Conservation (phyloP, 2,329 filamentous ascomycete species). For the Helminthosporium solani region DNA sequence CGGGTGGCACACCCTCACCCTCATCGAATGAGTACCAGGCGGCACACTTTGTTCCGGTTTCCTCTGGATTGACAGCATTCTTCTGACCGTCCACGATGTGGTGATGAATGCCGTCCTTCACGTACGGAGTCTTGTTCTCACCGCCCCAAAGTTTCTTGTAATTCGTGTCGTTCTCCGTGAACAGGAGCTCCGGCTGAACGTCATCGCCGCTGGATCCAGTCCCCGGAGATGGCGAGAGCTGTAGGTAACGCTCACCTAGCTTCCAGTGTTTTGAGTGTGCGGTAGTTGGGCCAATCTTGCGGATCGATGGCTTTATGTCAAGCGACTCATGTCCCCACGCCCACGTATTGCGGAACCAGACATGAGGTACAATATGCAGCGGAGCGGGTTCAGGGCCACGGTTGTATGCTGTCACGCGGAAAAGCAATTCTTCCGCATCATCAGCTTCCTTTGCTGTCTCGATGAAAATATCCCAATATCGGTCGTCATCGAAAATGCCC, state of each 20-base stretch:
- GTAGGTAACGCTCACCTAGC: constrained; percentile 78
- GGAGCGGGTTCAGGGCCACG: constrained; percentile 86
- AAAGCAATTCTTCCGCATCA: constrained; percentile 86
- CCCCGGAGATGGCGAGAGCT: constrained; percentile 87
- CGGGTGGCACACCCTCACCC: constrained; percentile 79
- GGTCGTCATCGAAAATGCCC: constrained; percentile 80
- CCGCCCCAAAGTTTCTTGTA: constrained; percentile 73
- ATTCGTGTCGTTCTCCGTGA: constrained; percentile 96
- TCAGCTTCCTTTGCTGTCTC: constrained; percentile 94
- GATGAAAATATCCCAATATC: constrained; percentile 97
- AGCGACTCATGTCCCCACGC: constrained; percentile 80
- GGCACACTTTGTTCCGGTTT: constrained; percentile 81
- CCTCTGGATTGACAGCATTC: constrained; percentile 75
- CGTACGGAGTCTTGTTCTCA: constrained; percentile 74
- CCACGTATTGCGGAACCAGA: constrained; percentile 99
- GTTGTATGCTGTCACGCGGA: constrained; percentile 96
- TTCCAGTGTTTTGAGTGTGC: constrained; percentile 76
- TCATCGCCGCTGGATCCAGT: constrained; percentile 77
- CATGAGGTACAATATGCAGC: constrained; percentile 88
- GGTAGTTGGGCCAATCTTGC: constrained; percentile 63
- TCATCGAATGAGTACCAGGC: constrained; percentile 94
- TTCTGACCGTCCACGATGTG: constrained; percentile 82
- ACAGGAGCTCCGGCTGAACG: constrained; percentile 80
- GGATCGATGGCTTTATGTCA: constrained; percentile 78
- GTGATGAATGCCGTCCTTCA: constrained; percentile 94